phyloP scores from a whole-genome alignment of 2,329 filamentous ascomycete species.

The Colletotrichum shisoi region DNA sequence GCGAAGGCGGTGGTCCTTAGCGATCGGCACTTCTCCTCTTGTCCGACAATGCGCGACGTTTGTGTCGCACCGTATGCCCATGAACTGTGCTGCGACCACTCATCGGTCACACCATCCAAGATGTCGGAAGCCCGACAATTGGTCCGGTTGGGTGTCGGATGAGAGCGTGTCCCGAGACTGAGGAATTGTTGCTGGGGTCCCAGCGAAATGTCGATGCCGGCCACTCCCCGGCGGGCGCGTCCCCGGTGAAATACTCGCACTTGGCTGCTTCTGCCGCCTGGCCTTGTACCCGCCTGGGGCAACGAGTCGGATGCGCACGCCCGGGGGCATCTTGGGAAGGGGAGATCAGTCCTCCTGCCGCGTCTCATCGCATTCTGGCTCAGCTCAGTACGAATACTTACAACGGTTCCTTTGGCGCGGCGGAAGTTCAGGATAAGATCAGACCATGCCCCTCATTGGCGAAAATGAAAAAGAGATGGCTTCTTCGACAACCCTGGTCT shows the following conservation, averaged over 20 bases:
- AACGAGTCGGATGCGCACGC: neutral
- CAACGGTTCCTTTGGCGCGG: neutral
- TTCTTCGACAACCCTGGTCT: neutral
- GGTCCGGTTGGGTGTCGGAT: constrained; percentile 9
- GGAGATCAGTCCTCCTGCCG: neutral
- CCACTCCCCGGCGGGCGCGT: constrained; percentile 5
- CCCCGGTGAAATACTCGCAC: constrained; percentile 2
- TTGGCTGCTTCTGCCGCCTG: neutral
- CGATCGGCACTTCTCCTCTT: constrained; percentile 23
- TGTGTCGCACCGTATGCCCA: constrained; percentile 44
- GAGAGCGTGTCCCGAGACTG: constrained; percentile 1
- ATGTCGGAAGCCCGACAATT: constrained; percentile 32
- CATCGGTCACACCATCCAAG: constrained; percentile 34
- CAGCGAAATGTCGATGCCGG: constrained; percentile 12
- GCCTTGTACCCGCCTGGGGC: constrained; percentile 2
- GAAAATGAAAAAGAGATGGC: neutral
- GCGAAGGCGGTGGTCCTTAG: constrained; percentile 3
- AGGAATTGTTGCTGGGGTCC: constrained; percentile 14
- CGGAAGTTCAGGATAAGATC: neutral
- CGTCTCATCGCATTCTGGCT: neutral
- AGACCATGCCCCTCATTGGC: neutral
- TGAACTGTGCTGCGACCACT: constrained; percentile 40
- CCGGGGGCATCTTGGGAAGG: neutral
- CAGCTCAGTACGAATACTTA: neutral
- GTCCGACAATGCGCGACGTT: constrained; percentile 42